A percentile compares a stretch with the other conserved stretches of the same genome.
phyloP scores from a whole-genome alignment of 345 rosid species.

The Psidium guajava region DNA sequence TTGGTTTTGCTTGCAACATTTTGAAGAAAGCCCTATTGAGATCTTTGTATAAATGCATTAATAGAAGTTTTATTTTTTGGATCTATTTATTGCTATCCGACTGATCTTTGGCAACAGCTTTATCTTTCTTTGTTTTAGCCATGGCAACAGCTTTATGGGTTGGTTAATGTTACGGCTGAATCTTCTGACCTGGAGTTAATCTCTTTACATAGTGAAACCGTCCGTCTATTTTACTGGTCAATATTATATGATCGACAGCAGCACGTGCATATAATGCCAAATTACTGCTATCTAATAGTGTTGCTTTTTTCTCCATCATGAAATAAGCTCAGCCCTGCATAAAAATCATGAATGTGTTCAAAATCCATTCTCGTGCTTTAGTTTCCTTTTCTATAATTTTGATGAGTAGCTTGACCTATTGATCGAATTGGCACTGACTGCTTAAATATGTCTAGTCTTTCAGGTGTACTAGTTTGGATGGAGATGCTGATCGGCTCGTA shows the following conservation, averaged over 20 bases:
- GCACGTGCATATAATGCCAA: not conserved
- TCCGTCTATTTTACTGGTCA: not conserved
- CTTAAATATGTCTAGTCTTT: conserved; percentile 22
- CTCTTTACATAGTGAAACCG: not conserved
- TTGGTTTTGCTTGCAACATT: not conserved
- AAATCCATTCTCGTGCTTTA: not conserved
- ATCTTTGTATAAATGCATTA: not conserved
- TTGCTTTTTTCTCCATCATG: not conserved
- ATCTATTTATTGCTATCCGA: not conserved
- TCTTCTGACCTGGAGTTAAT: not conserved
- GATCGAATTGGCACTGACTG: conserved; percentile 9
- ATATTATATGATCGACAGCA: not conserved
- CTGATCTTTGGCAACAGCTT: not conserved
- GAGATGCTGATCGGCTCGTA: conserved; percentile 90
- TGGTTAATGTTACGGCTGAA: not conserved
- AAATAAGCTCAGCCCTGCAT: not conserved
- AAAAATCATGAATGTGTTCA: not conserved
- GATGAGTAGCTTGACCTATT: not conserved
- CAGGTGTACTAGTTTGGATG: conserved; percentile 97
- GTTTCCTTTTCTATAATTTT: not conserved
- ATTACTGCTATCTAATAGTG: not conserved
- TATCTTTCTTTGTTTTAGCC: not conserved
- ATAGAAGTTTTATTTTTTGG: not conserved
- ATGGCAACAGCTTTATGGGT: not conserved
- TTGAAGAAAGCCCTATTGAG: not conserved